A percentile compares a stretch with the other conserved stretches of the same genome.
phyloP scores from a whole-genome alignment of 352 stramenopile species.

The Globisporangium polare region DNA sequence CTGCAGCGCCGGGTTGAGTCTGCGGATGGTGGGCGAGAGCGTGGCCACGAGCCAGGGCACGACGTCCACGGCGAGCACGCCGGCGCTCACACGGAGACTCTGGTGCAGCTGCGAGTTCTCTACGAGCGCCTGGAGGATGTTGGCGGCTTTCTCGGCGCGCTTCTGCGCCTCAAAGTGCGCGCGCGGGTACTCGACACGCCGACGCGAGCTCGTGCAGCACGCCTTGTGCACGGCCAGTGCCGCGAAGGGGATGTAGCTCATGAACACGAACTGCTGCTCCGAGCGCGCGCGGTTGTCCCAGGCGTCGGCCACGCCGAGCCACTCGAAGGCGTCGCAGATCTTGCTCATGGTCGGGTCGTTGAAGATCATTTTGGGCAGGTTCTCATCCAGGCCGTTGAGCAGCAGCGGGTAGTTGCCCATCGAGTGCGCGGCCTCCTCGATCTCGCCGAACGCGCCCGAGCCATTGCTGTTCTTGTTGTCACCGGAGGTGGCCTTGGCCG shows the following conservation, averaged over 20 bases:
- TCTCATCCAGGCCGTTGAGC: conserved; percentile 87
- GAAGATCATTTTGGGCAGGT: conserved; percentile 84
- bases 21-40: conserved; percentile 61
- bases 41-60: conserved; percentile 67
- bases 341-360: conserved; percentile 89
- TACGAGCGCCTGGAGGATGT: conserved; percentile 61
- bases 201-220: conserved; percentile 70
- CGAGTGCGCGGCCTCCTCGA: conserved; percentile 63
- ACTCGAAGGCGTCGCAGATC: conserved; percentile 76
- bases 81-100: conserved; percentile 52
- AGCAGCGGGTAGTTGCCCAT: conserved; percentile 80
- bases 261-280: conserved; percentile 74
- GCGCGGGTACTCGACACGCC: conserved; percentile 70
- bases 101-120: conserved; percentile 59
- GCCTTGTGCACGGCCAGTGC: conserved; percentile 61
- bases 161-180: conserved; percentile 55
- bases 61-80: conserved; percentile 67
- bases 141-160: conserved; percentile 50
- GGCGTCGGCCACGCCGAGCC: conserved; percentile 74
- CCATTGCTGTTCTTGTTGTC: neutral
- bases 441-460: conserved; percentile 32
- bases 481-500: conserved; percentile 25
- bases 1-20: conserved; percentile 53
- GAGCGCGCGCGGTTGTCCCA: conserved; percentile 54
- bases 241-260: conserved; percentile 67